These are phyloP conservation scores for Tylopilus orsonianus DNA, from an alignment of 1,284 basidiomycete genomes.

Conservation along the genomic window DNA sequence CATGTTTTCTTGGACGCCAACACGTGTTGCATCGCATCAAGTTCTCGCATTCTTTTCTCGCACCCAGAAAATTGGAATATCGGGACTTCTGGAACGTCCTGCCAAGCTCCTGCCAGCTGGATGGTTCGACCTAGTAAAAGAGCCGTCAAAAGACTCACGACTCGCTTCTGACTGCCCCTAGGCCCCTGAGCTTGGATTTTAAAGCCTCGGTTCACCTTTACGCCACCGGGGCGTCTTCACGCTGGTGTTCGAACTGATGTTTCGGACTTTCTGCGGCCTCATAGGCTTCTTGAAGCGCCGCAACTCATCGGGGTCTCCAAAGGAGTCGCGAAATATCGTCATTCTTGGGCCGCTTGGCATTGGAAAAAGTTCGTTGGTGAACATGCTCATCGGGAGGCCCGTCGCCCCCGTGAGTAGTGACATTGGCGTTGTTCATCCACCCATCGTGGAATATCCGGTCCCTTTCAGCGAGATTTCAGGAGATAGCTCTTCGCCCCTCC, in stretches of 20 bases:
- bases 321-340: constrained; percentile 19
- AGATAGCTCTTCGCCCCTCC: not conserved
- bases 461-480: constrained; percentile 11
- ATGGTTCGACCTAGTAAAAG: not conserved
- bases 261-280: not conserved
- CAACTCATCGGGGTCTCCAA: not conserved
- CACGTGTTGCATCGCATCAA: constrained; percentile 4
- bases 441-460: constrained; percentile 20
- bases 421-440: constrained; percentile 21
- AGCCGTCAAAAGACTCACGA: not conserved
- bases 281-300: constrained; percentile 1
- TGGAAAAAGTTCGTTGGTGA: constrained; percentile 32
- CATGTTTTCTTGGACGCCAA: constrained; percentile 1
- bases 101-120: not conserved
- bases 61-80: not conserved
- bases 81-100: not conserved
- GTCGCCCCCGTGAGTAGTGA: constrained; percentile 24
- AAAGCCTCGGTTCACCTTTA: not conserved
- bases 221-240: not conserved
- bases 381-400: constrained; percentile 23
- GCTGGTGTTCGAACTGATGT: constrained; percentile 4
- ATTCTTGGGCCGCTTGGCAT: constrained; percentile 30
- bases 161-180: not conserved
- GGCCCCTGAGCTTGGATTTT: not conserved
- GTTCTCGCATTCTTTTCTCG: not conserved